phyloP scores from a whole-genome alignment of 352 stramenopile genomes.

The Achlya hypogyna region DNA sequence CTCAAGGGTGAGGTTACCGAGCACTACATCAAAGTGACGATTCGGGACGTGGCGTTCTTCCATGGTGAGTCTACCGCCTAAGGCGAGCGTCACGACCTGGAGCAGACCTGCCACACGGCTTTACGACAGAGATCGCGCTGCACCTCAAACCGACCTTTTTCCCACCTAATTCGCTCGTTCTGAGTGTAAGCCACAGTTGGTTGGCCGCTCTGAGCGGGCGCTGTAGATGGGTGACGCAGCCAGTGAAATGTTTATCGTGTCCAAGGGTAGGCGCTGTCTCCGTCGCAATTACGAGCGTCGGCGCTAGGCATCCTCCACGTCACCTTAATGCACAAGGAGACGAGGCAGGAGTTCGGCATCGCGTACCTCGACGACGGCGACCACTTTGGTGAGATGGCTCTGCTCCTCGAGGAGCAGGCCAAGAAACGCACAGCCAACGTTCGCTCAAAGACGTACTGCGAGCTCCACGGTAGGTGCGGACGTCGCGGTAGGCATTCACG shows the following conservation, averaged over 20 bases:
- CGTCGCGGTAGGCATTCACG: neutral
- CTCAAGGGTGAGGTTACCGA: neutral
- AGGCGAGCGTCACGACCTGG: neutral
- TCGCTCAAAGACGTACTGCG: neutral
- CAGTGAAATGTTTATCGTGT: neutral
- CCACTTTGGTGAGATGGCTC: neutral
- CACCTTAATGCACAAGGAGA: neutral
- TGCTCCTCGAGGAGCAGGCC: neutral
- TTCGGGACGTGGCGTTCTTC: neutral
- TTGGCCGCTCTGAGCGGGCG: neutral
- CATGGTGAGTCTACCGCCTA: neutral
- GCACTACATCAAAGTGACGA: slow-evolving; percentile 1
- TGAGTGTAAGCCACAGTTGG: neutral
- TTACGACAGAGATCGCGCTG: neutral
- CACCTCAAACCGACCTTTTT: slow-evolving; percentile 5
- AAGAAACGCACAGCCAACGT: neutral
- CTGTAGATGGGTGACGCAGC: neutral
- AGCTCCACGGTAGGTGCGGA: neutral
- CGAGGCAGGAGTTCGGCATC: neutral
- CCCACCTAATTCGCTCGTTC: neutral
- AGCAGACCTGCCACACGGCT: neutral
- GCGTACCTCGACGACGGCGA: slow-evolving; percentile 3
- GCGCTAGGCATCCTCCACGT: slow-evolving; percentile 1
- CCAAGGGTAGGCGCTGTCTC: slow-evolving; percentile 1
- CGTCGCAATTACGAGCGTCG: too few relatives aligned